Conservation (phyloP, 2,329 filamentous ascomycete species). For the Periconia macrospinosa region DNA sequence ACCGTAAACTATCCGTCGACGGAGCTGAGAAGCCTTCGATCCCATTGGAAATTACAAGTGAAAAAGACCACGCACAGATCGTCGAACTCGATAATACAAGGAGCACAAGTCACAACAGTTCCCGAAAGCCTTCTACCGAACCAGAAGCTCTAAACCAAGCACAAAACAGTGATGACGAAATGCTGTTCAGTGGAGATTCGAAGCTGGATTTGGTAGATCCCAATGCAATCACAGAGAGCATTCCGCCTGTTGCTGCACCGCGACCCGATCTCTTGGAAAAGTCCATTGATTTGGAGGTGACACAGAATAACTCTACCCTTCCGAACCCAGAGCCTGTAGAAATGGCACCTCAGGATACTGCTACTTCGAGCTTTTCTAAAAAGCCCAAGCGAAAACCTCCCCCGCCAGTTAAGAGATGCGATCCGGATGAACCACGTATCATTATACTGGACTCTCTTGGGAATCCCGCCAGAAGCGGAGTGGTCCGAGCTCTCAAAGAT, state of each 20-base stretch:
- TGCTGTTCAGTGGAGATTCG: slow-evolving; percentile 23
- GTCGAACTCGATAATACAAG: neutral
- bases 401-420: slow-evolving; percentile 28
- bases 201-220: slow-evolving; percentile 23
- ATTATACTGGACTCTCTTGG: slow-evolving; percentile 87
- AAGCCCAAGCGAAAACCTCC: slow-evolving; percentile 24
- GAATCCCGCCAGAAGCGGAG: slow-evolving; percentile 59
- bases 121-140: neutral
- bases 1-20: slow-evolving; percentile 25
- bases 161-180: slow-evolving; percentile 11
- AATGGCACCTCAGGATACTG: slow-evolving; percentile 9
- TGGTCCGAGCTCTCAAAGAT: slow-evolving; percentile 69
- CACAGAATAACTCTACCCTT: neutral
- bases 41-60: neutral
- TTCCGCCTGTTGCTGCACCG: neutral
- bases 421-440: slow-evolving; percentile 61
- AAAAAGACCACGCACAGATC: neutral
- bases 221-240: slow-evolving; percentile 6
- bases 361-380: slow-evolving; percentile 16
- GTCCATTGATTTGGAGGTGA: slow-evolving; percentile 7
- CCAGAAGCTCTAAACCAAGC: neutral
- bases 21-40: neutral
- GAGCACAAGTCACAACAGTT: neutral
- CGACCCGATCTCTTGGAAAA: neutral
- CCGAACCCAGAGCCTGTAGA: slow-evolving; percentile 6